Conservation (phyloP, 2,329 filamentous ascomycete genomes). For the Periconia sp. region DNA sequence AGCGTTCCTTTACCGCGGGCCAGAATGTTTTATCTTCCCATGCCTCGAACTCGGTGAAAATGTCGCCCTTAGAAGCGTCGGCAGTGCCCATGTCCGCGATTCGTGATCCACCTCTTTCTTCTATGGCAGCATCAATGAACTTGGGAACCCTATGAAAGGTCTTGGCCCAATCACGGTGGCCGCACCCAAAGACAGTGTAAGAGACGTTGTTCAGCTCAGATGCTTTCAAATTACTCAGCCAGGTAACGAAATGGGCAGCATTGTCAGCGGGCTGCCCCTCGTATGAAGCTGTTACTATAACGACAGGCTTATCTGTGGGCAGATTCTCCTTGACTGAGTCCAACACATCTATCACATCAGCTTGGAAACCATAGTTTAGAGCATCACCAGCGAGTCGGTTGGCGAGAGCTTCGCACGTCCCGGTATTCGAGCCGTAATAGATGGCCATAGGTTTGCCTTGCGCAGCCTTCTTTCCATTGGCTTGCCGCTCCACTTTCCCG, state of each 20-base stretch:
- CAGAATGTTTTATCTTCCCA: conserved; percentile 48
- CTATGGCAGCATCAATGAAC: conserved; percentile 39
- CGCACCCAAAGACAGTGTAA: conserved; percentile 51
- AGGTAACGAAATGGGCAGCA: conserved; percentile 49
- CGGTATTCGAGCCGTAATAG: conserved; percentile 49
- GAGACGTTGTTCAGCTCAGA: conserved; percentile 40
- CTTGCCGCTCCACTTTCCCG: neutral
- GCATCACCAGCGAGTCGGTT: conserved; percentile 45
- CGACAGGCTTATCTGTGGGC: conserved; percentile 43
- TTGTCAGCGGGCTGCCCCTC: conserved; percentile 53
- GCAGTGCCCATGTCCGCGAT: conserved; percentile 41
- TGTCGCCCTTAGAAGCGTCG: conserved; percentile 46
- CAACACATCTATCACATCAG: conserved; percentile 40
- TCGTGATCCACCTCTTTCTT: conserved; percentile 35
- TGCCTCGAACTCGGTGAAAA: conserved; percentile 50
- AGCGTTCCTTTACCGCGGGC: conserved; percentile 42
- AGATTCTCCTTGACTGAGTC: conserved; percentile 43
- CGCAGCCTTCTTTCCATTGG: conserved; percentile 12
- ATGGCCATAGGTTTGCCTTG: conserved; percentile 43
- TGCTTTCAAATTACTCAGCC: conserved; percentile 40
- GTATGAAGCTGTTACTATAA: conserved; percentile 50
- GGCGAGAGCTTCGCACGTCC: conserved; percentile 51
- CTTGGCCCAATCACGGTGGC: conserved; percentile 50
- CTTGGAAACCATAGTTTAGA: conserved; percentile 43
- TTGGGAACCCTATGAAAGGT: conserved; percentile 52